Evolutionary conservation across 805 yeast species (phyloP).

Genomic region (Hanseniaspora nectarophila): DNA sequence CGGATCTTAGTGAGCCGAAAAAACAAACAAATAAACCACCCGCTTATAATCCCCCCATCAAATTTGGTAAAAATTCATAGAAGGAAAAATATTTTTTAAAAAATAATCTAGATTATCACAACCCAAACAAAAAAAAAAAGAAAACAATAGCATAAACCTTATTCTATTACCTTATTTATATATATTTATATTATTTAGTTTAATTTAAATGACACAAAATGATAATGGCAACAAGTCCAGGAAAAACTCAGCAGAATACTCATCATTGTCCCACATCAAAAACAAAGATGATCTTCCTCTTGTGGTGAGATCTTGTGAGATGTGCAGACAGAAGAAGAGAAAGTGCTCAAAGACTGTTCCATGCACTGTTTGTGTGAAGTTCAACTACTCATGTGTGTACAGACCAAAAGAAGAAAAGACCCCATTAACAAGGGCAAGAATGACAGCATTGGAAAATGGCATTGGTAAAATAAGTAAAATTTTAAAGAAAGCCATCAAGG

Average conservation of each 20-base stretch:
- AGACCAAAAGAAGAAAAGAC: slow-evolving; percentile 69
- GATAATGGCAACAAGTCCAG: not conserved
- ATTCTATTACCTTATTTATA: no score
- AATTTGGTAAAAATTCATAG: no score
- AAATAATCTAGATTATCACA: no score
- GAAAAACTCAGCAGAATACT: not conserved
- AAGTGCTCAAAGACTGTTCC: slow-evolving; percentile 74
- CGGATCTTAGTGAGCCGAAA: no score
- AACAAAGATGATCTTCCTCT: not conserved
- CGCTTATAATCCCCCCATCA: no score
- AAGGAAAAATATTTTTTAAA: no score
- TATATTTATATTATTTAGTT: no score
- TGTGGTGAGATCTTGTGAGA: slow-evolving; percentile 45
- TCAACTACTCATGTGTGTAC: slow-evolving; percentile 63
- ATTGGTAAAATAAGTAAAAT: slow-evolving; percentile 31
- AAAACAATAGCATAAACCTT: no score
- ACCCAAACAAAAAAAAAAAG: no score
- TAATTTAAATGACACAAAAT: no score
- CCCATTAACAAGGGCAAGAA: slow-evolving; percentile 69
- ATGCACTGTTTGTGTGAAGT: slow-evolving; percentile 62
- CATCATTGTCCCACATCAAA: not conserved
- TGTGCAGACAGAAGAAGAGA: slow-evolving; percentile 68
- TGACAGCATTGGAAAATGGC: slow-evolving; percentile 56
- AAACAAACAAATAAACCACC: no score
- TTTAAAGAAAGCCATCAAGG: slow-evolving; percentile 38